Conservation (phyloP, 805 yeast genomes). For the Sporopachydermia lactativora region DNA sequence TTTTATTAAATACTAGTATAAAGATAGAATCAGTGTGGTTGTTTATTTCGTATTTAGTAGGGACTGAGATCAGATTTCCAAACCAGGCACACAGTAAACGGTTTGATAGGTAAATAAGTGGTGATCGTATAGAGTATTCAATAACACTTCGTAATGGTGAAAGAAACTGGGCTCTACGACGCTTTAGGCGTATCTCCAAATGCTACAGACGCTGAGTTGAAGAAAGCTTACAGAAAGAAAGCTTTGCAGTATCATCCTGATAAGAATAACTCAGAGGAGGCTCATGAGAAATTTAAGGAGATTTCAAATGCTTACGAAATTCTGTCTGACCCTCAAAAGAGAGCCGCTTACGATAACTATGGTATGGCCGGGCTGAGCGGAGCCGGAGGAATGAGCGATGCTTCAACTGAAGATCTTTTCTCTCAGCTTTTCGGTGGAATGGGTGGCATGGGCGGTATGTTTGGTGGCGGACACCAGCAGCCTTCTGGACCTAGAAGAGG, state of each 20-base stretch:
- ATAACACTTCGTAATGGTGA: no score
- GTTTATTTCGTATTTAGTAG: no score
- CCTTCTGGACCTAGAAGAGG: conserved; percentile 81
- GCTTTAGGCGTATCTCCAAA: conserved; percentile 38
- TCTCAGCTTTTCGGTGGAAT: conserved; percentile 32
- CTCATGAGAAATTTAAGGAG: conserved; percentile 91
- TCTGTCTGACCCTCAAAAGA: conserved; percentile 76
- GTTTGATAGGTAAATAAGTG: no score
- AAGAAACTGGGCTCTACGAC: conserved; percentile 81
- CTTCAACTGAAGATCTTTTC: conserved; percentile 30
- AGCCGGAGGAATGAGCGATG: conserved; percentile 51
- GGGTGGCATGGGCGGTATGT: conserved; percentile 38
- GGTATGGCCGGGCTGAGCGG: conserved; percentile 90
- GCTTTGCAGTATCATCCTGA: conserved; percentile 74
- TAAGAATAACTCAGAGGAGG: conserved; percentile 60
- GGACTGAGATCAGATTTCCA: no score
- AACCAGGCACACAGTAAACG: no score
- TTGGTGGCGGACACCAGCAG: conserved; percentile 46
- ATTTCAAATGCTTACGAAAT: conserved; percentile 79
- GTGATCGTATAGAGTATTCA: no score
- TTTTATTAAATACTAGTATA: no score
- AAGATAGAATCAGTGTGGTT: no score
- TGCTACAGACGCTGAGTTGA: conserved; percentile 47
- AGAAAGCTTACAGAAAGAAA: conserved; percentile 64
- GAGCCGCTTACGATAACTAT: conserved; percentile 75